Percentiles rank a stretch among this genome's conserved stretches.
phyloP scores from a whole-genome alignment of 1,139 yeast species.

The Yamadazyma aaseri region DNA sequence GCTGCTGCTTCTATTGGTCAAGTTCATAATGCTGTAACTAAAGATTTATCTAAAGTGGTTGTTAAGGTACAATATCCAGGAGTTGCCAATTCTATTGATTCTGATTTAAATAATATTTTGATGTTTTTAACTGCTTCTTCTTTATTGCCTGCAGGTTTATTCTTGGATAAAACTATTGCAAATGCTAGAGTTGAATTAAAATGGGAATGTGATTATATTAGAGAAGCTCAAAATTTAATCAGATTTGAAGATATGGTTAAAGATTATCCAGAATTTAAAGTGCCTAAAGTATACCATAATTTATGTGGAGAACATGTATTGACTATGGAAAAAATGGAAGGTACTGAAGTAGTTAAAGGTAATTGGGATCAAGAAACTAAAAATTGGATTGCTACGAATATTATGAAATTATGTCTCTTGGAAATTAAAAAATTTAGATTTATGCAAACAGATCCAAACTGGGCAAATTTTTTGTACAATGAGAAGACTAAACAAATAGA shows the following conservation, averaged over 20 bases:
- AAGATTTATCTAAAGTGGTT: slow-evolving; percentile 73
- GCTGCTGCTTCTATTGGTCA: slow-evolving; percentile 99
- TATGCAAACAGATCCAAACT: slow-evolving; percentile 99
- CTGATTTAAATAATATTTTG: slow-evolving; percentile 83
- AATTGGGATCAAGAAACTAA: slow-evolving; percentile 71
- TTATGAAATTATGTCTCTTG: slow-evolving; percentile 81
- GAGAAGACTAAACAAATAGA: slow-evolving; percentile 65
- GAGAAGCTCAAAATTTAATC: slow-evolving; percentile 82
- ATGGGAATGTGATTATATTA: slow-evolving; percentile 95
- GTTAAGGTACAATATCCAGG: slow-evolving; percentile 98
- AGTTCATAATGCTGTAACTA: slow-evolving; percentile 81
- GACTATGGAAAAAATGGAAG: slow-evolving; percentile 88
- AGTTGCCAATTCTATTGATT: slow-evolving; percentile 90
- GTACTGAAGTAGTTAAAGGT: slow-evolving; percentile 78
- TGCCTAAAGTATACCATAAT: slow-evolving; percentile 78
- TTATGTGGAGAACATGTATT: slow-evolving; percentile 80
- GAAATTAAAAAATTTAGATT: slow-evolving; percentile 84
- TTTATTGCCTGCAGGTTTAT: slow-evolving; percentile 86
- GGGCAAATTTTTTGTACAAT: slow-evolving; percentile 96
- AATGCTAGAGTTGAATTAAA: slow-evolving; percentile 91
- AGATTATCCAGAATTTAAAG: slow-evolving; percentile 69
- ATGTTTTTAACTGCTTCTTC: slow-evolving; percentile 83
- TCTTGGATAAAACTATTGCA: slow-evolving; percentile 86
- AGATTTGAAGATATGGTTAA: slow-evolving; percentile 61
- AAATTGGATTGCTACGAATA: slow-evolving; percentile 78